Percentiles rank a stretch among this genome's conserved stretches.
These are phyloP conservation scores for Auxenochlorella pyrenoidosa DNA, from an alignment of 139 green algal genomes.

Conservation along the genomic window DNA sequence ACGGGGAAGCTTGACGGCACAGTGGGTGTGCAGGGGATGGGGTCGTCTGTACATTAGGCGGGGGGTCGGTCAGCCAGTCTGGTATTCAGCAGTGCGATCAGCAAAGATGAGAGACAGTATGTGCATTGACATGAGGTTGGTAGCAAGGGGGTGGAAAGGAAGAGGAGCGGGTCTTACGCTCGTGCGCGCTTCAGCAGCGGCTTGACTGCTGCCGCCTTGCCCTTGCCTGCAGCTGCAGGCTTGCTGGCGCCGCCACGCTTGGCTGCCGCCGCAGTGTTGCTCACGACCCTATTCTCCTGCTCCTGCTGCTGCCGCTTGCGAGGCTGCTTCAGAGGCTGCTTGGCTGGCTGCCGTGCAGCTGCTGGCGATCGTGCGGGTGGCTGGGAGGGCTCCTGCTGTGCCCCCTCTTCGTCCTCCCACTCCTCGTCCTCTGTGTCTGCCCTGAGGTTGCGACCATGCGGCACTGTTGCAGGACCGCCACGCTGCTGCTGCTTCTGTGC, in stretches of 20 bases:
- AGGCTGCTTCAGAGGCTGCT: not conserved
- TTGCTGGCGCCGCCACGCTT: not conserved
- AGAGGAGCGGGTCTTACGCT: not conserved
- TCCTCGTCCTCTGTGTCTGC: not conserved
- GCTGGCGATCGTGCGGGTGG: no score
- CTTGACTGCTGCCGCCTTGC: conserved; percentile 2
- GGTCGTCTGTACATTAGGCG: not conserved
- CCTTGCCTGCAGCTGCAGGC: not conserved
- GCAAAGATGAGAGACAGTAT: not conserved
- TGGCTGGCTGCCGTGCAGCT: not conserved
- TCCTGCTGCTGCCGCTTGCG: not conserved
- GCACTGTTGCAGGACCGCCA: not conserved
- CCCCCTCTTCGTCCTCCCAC: not conserved
- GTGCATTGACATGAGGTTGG: not conserved
- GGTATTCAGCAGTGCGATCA: not conserved
- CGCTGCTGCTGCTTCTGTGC: not conserved
- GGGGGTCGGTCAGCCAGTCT: not conserved
- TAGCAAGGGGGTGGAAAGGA: not conserved
- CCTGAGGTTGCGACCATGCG: not conserved
- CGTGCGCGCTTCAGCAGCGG: conserved; percentile 1
- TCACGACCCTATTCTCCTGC: conserved; percentile 10
- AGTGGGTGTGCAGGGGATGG: not conserved
- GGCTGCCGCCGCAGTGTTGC: not conserved
- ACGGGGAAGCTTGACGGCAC: not conserved
- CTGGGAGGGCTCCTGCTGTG: not conserved